These are phyloP conservation scores for Brettanomyces nanus DNA, from an alignment of 805 yeast genomes.

Conservation along the genomic window DNA sequence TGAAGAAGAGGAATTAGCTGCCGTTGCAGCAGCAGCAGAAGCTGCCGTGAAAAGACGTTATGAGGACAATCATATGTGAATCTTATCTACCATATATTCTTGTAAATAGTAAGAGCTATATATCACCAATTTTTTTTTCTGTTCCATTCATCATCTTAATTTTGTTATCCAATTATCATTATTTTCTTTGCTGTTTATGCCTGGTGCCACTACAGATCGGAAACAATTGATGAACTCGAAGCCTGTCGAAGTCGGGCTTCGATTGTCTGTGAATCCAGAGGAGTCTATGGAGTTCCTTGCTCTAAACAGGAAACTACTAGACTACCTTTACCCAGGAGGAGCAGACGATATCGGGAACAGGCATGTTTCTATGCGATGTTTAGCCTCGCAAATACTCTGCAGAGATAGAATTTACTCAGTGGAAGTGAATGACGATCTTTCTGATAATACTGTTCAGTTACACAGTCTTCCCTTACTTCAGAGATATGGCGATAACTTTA, in stretches of 20 bases:
- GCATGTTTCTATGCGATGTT: slow-evolving; percentile 14
- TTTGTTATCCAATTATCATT: too few relatives aligned
- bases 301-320: slow-evolving; percentile 11
- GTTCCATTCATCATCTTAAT: too few relatives aligned
- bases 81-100: background rate
- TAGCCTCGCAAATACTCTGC: slow-evolving; percentile 18
- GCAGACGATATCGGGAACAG: slow-evolving; percentile 3
- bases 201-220: slow-evolving; percentile 8
- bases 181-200: too few relatives aligned
- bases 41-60: slow-evolving; percentile 13
- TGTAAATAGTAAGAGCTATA: too few relatives aligned
- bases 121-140: too few relatives aligned
- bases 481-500: slow-evolving; percentile 31
- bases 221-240: background rate
- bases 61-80: background rate
- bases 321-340: slow-evolving; percentile 8
- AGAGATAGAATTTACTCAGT: slow-evolving; percentile 30
- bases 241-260: slow-evolving; percentile 12
- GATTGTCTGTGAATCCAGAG: slow-evolving; percentile 13
- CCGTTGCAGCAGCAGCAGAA: slow-evolving; percentile 27
- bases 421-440: slow-evolving; percentile 18
- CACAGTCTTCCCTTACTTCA: slow-evolving; percentile 30
- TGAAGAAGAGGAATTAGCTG: slow-evolving; percentile 22
- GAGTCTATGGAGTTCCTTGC: slow-evolving; percentile 14
- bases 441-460: slow-evolving; percentile 28